Conservation (phyloP, 2,329 filamentous ascomycete genomes). For the Aspergillus sp. region DNA sequence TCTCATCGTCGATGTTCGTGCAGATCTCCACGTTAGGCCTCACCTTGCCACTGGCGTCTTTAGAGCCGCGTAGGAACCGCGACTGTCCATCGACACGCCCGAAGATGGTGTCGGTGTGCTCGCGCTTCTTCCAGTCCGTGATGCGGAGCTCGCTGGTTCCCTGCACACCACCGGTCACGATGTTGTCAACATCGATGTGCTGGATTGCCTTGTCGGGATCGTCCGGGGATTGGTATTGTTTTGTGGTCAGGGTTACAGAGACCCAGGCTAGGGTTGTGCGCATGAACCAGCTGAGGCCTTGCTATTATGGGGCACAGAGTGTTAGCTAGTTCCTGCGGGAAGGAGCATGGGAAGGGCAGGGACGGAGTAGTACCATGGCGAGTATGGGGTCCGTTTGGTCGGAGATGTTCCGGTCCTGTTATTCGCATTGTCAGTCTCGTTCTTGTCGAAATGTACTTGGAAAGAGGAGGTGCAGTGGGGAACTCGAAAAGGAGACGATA, state of each 20-base stretch:
- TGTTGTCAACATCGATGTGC: conserved; percentile 72
- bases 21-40: conserved; percentile 36
- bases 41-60: conserved; percentile 39
- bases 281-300: conserved; percentile 69
- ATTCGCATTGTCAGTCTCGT: neutral
- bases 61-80: conserved; percentile 45
- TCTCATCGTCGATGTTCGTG: conserved; percentile 42
- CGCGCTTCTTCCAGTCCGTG: conserved; percentile 60
- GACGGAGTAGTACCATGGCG: conserved; percentile 48
- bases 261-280: conserved; percentile 72
- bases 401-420: conserved; percentile 73
- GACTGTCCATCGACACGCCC: conserved; percentile 66
- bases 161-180: conserved; percentile 68
- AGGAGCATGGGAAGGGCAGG: conserved; percentile 1
- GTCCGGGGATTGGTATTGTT: conserved; percentile 57
- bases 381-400: conserved; percentile 69
- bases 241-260: conserved; percentile 65
- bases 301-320: conserved; percentile 35
- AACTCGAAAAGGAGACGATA: neutral
- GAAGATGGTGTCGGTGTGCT: conserved; percentile 78
- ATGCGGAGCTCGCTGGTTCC: conserved; percentile 61
- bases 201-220: conserved; percentile 46
- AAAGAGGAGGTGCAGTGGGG: neutral
- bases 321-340: conserved; percentile 6
- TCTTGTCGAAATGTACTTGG: neutral